Evolutionary conservation across 345 rosid genomes (phyloP).

Genomic region (Litchi chinensis): DNA sequence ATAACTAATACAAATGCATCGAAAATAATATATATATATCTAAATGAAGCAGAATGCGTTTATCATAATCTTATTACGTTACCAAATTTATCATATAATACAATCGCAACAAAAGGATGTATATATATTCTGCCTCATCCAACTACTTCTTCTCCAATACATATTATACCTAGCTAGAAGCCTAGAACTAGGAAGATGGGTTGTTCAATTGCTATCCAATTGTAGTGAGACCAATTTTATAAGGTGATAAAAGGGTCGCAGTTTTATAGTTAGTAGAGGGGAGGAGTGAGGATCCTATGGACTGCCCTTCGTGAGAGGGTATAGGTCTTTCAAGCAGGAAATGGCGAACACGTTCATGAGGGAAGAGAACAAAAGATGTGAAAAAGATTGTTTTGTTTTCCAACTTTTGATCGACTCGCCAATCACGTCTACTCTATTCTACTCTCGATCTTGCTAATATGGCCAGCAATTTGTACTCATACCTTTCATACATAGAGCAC

Average conservation of each 20-base stretch:
- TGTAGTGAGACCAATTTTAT: neutral
- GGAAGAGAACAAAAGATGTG: neutral
- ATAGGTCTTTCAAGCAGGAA: neutral
- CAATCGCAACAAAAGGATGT: too few species aligned
- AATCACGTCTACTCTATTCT: neutral
- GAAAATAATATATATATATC: too few species aligned
- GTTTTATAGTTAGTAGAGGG: neutral
- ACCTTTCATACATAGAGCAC: neutral
- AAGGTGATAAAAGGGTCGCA: neutral
- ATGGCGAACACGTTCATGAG: slow-evolving; percentile 12
- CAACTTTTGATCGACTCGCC: neutral
- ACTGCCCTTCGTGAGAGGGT: neutral
- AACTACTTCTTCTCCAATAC: too few species aligned
- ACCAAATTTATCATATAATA: too few species aligned
- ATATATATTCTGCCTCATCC: too few species aligned
- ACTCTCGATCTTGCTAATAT: neutral
- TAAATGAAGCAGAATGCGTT: too few species aligned
- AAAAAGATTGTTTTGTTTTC: neutral
- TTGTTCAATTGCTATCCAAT: too few species aligned
- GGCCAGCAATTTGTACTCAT: neutral
- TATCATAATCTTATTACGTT: too few species aligned
- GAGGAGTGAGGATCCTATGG: slow-evolving; percentile 19
- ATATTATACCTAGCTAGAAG: too few species aligned
- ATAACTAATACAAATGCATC: too few species aligned
- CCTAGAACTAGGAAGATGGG: too few species aligned